A percentile compares a stretch with the other conserved stretches of the same genome.
Evolutionary conservation across 2,329 filamentous ascomycete species (phyloP).

Genomic region (Aspergillus niger): DNA sequence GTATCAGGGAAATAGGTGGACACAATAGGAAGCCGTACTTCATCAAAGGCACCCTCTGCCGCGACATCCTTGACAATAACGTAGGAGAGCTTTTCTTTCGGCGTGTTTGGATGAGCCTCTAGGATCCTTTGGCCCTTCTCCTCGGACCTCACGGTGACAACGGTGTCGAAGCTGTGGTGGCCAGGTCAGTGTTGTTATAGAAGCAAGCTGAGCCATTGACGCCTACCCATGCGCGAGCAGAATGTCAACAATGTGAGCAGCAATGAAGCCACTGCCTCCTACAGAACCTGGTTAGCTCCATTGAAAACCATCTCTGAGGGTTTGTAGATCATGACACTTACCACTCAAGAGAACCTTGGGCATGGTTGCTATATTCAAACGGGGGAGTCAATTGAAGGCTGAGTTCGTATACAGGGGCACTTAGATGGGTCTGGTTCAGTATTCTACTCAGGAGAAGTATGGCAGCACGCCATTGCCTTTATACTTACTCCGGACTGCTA

Average conservation of each 20-base stretch:
- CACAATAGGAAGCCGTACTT: constrained; percentile 37
- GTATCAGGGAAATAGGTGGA: background rate
- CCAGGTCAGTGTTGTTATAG: constrained; percentile 8
- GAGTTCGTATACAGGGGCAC: too few relatives aligned
- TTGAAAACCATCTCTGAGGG: background rate
- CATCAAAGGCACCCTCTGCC: constrained; percentile 67
- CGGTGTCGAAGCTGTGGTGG: constrained; percentile 56
- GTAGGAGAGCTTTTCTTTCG: constrained; percentile 62
- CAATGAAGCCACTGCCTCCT: constrained; percentile 67
- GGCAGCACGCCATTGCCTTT: background rate
- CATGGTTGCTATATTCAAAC: constrained; percentile 27
- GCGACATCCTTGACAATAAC: constrained; percentile 74
- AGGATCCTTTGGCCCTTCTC: constrained; percentile 64
- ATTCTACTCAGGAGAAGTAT: too few relatives aligned
- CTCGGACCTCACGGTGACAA: constrained; percentile 64
- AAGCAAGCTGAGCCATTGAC: background rate
- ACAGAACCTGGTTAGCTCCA: constrained; percentile 18
- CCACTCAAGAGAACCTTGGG: constrained; percentile 44
- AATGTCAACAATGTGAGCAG: constrained; percentile 63
- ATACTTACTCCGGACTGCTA: constrained; percentile 2
- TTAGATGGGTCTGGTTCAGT: too few relatives aligned
- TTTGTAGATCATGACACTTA: constrained; percentile 18
- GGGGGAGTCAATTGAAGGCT: background rate
- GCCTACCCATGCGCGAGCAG: constrained; percentile 55
- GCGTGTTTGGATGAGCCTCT: constrained; percentile 52